These are phyloP conservation scores for Cicer pinnatifidum DNA, from an alignment of 306 rosid genomes.

Conservation along the genomic window DNA sequence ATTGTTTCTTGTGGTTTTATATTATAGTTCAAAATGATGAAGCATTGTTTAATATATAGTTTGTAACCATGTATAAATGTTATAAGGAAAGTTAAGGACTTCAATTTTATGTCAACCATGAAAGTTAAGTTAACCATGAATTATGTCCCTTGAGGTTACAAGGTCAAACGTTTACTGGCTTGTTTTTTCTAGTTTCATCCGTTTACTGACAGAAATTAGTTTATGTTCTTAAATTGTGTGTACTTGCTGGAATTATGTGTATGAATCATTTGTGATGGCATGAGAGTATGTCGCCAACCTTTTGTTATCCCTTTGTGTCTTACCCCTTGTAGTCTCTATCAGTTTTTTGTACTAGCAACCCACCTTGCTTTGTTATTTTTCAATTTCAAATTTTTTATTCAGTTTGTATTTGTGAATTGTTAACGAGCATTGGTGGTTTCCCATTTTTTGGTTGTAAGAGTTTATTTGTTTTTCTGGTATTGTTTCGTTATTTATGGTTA, in stretches of 20 bases:
- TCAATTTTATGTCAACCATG: not conserved
- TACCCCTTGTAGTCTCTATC: too few relatives aligned
- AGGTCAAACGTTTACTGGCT: too few relatives aligned
- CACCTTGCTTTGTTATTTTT: not conserved
- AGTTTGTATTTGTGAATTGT: not conserved
- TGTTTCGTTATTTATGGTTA: not conserved
- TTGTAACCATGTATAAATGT: not conserved
- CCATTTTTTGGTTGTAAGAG: not conserved
- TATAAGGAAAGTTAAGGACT: too few relatives aligned
- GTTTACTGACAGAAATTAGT: too few relatives aligned
- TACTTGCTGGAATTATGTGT: not conserved
- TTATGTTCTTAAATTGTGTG: not conserved
- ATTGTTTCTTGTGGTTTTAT: not conserved
- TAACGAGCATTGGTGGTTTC: not conserved
- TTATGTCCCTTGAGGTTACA: too few relatives aligned
- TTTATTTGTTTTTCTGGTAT: conserved; percentile 2
- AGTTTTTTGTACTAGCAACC: not conserved
- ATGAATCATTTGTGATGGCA: not conserved
- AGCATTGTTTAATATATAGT: not conserved
- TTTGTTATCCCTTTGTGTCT: too few relatives aligned
- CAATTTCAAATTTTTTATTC: not conserved
- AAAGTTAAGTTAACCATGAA: too few relatives aligned
- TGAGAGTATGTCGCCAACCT: too few relatives aligned
- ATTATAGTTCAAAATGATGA: not conserved
- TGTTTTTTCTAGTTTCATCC: too few relatives aligned